Conservation (phyloP, 352 stramenopile genomes). For the Globisporangium acanthophoron region DNA sequence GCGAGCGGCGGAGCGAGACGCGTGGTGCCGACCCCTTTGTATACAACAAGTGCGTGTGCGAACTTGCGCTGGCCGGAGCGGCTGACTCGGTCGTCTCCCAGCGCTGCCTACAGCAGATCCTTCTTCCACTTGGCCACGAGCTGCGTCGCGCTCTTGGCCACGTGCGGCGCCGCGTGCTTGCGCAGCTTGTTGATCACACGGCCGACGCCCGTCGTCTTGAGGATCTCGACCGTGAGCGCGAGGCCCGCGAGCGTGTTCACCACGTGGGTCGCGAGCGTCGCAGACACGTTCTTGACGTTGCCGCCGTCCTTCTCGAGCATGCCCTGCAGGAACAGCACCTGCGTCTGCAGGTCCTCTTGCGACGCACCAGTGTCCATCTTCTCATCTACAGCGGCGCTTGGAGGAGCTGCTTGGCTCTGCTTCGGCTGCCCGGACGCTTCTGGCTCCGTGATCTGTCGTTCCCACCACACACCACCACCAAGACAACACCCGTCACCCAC, state of each 20-base stretch:
- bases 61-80: background rate
- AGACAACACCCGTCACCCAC: background rate
- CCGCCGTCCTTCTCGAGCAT: constrained; percentile 65
- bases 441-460: background rate
- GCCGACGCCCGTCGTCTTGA: constrained; percentile 77
- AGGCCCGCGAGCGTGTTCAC: constrained; percentile 60
- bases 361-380: constrained; percentile 1
- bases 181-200: constrained; percentile 85
- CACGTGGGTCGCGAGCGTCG: constrained; percentile 63
- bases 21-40: background rate
- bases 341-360: constrained; percentile 56
- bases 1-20: background rate
- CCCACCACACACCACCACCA: background rate
- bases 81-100: no score
- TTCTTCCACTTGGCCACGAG: constrained; percentile 87
- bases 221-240: constrained; percentile 74
- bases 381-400: background rate
- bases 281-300: constrained; percentile 69
- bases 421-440: background rate
- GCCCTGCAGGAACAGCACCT: constrained; percentile 62
- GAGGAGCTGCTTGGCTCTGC: background rate
- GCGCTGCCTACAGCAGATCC: constrained; percentile 42
- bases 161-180: constrained; percentile 59
- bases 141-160: constrained; percentile 58
- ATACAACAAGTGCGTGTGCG: background rate